phyloP scores from a whole-genome alignment of 306 rosid species.

The Parietaria judaica region DNA sequence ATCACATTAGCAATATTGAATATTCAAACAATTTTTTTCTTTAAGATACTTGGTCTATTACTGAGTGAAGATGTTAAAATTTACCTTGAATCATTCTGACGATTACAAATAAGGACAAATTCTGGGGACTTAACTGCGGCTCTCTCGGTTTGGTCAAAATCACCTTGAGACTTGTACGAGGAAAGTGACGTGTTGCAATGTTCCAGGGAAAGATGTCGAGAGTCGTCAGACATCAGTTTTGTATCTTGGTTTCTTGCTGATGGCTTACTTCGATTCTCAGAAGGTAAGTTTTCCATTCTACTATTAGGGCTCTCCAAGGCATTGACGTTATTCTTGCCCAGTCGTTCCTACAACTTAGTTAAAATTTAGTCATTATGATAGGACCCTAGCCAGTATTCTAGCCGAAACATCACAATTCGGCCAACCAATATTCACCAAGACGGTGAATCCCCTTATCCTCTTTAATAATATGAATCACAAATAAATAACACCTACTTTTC shows the following conservation, averaged over 20 bases:
- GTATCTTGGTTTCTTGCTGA: constrained; percentile 30
- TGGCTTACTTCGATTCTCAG: constrained; percentile 25
- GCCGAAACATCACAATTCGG: no score
- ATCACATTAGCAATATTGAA: no score
- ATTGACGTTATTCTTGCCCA: constrained; percentile 34
- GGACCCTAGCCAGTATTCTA: no score
- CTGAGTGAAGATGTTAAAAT: background rate
- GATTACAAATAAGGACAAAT: constrained; percentile 36
- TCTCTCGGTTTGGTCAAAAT: constrained; percentile 24
- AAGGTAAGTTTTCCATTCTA: constrained; percentile 19
- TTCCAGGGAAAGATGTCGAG: constrained; percentile 20
- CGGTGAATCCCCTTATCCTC: no score
- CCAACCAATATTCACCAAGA: no score
- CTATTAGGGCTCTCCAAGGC: constrained; percentile 23
- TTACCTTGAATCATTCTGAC: constrained; percentile 50
- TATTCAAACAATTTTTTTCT: no score
- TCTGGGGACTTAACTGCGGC: constrained; percentile 25
- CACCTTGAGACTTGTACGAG: constrained; percentile 30
- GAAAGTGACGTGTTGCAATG: constrained; percentile 28
- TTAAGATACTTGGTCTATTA: no score
- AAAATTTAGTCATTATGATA: no score
- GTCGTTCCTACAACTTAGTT: constrained; percentile 50
- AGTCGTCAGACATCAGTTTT: constrained; percentile 29
- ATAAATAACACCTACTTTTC: no score
- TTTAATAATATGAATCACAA: no score